Percentiles rank a stretch among this genome's conserved stretches.
Evolutionary conservation across 225 moss, liverwort and hornwort genomes (phyloP).

Genomic region (Marchantia polymorpha): DNA sequence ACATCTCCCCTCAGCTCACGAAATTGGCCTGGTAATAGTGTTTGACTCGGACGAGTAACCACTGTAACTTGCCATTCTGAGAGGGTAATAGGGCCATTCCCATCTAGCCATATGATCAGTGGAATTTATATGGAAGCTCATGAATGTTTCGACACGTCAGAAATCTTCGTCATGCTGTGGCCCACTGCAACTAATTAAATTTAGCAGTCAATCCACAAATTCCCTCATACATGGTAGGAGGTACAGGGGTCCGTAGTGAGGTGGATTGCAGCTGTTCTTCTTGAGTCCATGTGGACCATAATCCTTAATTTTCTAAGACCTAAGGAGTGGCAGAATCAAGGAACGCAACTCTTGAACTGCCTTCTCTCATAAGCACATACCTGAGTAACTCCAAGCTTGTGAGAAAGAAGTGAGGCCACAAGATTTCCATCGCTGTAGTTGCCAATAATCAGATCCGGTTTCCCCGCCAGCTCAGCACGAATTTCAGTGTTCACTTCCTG

Average conservation of each 20-base stretch:
- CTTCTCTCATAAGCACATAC: constrained; percentile 25
- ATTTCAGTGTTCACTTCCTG: constrained; percentile 74
- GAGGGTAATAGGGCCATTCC: no score
- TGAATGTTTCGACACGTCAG: no score
- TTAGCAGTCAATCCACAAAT: no score
- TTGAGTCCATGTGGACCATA: not conserved
- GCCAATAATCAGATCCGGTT: constrained; percentile 80
- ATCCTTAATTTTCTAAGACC: not conserved
- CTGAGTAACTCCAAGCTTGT: constrained; percentile 84
- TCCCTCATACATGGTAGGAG: no score
- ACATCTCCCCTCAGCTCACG: no score
- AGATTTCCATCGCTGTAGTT: constrained; percentile 96
- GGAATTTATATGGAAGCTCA: no score
- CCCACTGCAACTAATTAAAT: no score
- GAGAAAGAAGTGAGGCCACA: constrained; percentile 76
- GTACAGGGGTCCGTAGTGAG: not conserved
- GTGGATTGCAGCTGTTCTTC: no score
- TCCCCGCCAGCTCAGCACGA: constrained; percentile 56
- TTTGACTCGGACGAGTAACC: not conserved
- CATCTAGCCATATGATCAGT: no score
- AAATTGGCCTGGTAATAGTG: not conserved
- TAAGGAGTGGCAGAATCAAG: not conserved
- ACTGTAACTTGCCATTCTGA: not conserved
- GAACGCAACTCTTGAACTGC: not conserved
- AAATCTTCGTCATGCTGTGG: no score